Base-by-base conservation (phyloP, 2,329 filamentous ascomycete genomes). In the Cladorrhinum sp. region DNA sequence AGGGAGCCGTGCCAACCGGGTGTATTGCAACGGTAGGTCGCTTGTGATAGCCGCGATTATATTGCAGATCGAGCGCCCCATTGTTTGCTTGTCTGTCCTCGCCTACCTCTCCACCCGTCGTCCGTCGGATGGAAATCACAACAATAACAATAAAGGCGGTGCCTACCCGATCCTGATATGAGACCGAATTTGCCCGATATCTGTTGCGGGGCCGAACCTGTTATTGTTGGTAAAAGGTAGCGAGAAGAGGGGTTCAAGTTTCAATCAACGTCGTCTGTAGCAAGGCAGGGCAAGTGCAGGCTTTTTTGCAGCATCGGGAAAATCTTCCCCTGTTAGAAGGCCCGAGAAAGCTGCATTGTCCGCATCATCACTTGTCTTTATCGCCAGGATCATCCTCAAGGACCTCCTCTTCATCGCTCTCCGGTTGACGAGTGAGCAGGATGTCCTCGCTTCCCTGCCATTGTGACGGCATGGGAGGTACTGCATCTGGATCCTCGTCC, bases 371-470 rank as follows among this genome's bases (percentile, higher is more conserved):
- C 14, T 46, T 28, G 10, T 23, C 36, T 49, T 36, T 55, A 53
- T 62, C 46, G 9, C 55, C 55, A 48, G 36, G 55, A 2, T 64
- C 56, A 18, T 51, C 56, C n/a, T 77, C 74, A 60, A 75, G 77
- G 52, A 75, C 73, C 24, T 76, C 77, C 55, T 79, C 73, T 9
- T 76, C 72, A 50, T 78, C 77, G 54, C 62, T 68, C 33, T 65
- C 62, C 12, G 65, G 64, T 10, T 64, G 58, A 18, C 63, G 66
- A 3, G 80, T 80, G 3, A 86, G 75, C 36, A 88, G 74, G 50
- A 87, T 75, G 68, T 88, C 86, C 68, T 88, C 85, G 66, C 85
- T 88, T 20, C 85, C 86, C 73, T 88, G 85, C 84, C 84, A 87
- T 70, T 88, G 85, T 8, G 84, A 84, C n/a, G 85, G 85, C 73